These are phyloP conservation scores for Aspergillus funiculosus DNA, from an alignment of 495 filamentous ascomycete genomes.

Conservation along the genomic window DNA sequence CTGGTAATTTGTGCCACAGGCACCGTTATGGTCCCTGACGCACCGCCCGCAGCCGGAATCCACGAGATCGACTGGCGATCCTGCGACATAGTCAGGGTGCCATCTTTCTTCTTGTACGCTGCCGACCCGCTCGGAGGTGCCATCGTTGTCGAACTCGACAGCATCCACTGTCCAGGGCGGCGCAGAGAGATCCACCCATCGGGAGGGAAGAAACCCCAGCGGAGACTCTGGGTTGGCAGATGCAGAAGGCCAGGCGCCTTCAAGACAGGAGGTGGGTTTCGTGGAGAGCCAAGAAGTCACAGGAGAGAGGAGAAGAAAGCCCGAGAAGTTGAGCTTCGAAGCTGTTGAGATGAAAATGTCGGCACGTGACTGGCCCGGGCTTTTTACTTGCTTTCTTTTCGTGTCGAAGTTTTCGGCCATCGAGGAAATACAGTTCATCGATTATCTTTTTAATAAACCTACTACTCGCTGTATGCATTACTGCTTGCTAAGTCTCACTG, in stretches of 20 bases:
- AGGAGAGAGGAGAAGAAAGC: constrained; percentile 10
- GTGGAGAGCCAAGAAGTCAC: constrained; percentile 13
- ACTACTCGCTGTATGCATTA: too few species aligned
- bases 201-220: constrained; percentile 30
- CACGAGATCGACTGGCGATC: constrained; percentile 71
- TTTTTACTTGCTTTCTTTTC: too few species aligned
- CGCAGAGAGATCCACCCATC: constrained; percentile 40
- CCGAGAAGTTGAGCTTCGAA: constrained; percentile 1
- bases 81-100: constrained; percentile 64
- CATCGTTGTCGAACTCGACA: constrained; percentile 40
- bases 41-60: constrained; percentile 55
- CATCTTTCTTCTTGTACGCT: constrained; percentile 95
- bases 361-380: constrained; percentile 11
- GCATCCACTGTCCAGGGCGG: constrained; percentile 41
- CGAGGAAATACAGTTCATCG: too few species aligned
- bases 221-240: constrained; percentile 15
- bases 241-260: constrained; percentile 27
- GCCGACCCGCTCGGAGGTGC: constrained; percentile 63
- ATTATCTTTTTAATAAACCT: background rate
- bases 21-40: constrained; percentile 57
- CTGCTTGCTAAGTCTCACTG: too few species aligned
- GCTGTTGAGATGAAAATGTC: background rate
- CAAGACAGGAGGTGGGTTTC: constrained; percentile 8
- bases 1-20: constrained; percentile 72
- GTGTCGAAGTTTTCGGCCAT: too few species aligned